Evolutionary conservation across 2,329 filamentous ascomycete species (phyloP).

Genomic region (Claviceps spartinae): DNA sequence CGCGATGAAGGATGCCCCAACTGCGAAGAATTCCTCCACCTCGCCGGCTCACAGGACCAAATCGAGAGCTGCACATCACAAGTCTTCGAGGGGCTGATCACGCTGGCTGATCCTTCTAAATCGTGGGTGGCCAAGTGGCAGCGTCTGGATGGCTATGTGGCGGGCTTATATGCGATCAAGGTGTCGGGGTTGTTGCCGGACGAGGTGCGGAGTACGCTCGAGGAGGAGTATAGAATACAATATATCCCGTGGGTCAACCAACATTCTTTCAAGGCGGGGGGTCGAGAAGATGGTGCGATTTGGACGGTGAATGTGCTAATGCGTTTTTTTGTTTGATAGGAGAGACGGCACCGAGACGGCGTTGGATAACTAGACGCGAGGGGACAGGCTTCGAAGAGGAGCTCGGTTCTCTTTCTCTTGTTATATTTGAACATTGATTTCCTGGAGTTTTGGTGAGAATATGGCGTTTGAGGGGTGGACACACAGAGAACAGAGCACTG

Average conservation of each 20-base stretch:
- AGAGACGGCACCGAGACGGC: constrained; percentile 43
- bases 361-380: constrained; percentile 22
- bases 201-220: constrained; percentile 45
- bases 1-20: constrained; percentile 82
- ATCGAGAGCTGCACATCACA: constrained; percentile 90
- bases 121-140: constrained; percentile 98
- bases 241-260: constrained; percentile 50
- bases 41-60: constrained; percentile 63
- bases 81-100: constrained; percentile 87
- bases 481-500: neutral
- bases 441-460: neutral
- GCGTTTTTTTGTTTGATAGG: constrained; percentile 18
- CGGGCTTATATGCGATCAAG: constrained; percentile 87
- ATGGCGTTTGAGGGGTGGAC: constrained; percentile 1
- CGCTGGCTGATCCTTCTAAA: constrained; percentile 63
- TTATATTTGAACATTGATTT: neutral
- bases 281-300: neutral
- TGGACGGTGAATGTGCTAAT: constrained; percentile 1
- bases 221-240: constrained; percentile 49
- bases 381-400: neutral
- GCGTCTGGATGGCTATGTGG: constrained; percentile 74
- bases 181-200: constrained; percentile 70
- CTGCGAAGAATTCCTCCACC: constrained; percentile 84
- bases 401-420: neutral
- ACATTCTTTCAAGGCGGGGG: neutral